Percentiles rank a stretch among this genome's conserved stretches.
Conservation (phyloP, 805 yeast genomes). For the Spathaspora gorwiae region DNA sequence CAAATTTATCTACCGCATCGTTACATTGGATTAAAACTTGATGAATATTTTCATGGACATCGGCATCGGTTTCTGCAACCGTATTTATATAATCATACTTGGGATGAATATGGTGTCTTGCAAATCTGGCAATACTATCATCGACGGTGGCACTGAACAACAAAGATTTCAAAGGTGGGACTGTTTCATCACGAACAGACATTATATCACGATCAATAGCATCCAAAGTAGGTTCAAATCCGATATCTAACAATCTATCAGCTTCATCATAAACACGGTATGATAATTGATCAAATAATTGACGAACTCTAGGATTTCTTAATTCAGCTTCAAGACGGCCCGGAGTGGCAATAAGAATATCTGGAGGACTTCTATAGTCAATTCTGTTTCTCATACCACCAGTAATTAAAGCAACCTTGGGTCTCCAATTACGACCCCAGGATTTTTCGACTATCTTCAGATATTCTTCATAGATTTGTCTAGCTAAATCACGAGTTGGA, state of each 20-base stretch:
- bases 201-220: constrained; percentile 50
- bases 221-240: constrained; percentile 65
- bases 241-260: constrained; percentile 77
- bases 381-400: constrained; percentile 55
- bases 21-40: constrained; percentile 60
- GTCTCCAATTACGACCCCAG: not conserved
- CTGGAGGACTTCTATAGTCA: constrained; percentile 34
- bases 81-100: constrained; percentile 66
- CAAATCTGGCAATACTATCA: constrained; percentile 59
- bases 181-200: constrained; percentile 19
- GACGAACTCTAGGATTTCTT: constrained; percentile 38
- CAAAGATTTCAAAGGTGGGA: constrained; percentile 52
- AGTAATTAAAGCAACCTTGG: constrained; percentile 48
- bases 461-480: constrained; percentile 70
- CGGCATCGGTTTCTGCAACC: constrained; percentile 68
- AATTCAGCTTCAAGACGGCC: constrained; percentile 73
- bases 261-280: constrained; percentile 87
- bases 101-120: constrained; percentile 51
- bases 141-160: constrained; percentile 89
- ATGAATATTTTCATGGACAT: constrained; percentile 67
- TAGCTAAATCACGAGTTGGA: constrained; percentile 90
- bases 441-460: constrained; percentile 30
- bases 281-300: constrained; percentile 49
- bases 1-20: constrained; percentile 53
- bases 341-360: constrained; percentile 82